Percentiles rank a stretch among this genome's conserved stretches.
These are phyloP conservation scores for Aspergillus baeticus DNA, from an alignment of 495 filamentous ascomycete genomes.

Conservation along the genomic window DNA sequence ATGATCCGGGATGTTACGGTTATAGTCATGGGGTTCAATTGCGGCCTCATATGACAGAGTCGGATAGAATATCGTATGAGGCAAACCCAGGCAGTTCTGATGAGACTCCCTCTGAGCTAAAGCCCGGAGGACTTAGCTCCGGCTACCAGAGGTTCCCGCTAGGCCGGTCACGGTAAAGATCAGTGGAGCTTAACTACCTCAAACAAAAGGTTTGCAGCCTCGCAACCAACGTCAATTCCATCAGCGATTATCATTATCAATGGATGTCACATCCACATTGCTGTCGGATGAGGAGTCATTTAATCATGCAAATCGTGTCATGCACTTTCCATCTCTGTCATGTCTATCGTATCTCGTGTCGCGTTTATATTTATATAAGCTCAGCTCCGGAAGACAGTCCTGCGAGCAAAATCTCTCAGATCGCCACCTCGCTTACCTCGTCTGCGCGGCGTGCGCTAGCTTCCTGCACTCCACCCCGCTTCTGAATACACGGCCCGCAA, in stretches of 20 bases:
- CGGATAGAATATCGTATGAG: no score
- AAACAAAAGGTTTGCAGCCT: background rate
- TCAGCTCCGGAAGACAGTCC: background rate
- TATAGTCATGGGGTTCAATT: background rate
- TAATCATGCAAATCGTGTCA: background rate
- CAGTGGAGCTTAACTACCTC: conserved; percentile 2
- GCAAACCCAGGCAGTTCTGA: background rate
- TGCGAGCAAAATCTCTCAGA: conserved; percentile 2
- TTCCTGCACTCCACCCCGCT: conserved; percentile 4
- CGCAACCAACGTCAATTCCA: no score
- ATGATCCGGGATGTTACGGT: no score
- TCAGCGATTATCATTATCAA: no score
- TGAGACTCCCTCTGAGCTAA: no score
- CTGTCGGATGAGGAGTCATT: no score
- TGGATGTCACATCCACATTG: no score
- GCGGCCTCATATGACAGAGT: no score
- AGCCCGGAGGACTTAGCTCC: conserved; percentile 5
- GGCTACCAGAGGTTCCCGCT: background rate
- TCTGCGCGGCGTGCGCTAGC: background rate
- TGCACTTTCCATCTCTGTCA: background rate
- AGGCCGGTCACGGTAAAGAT: background rate
- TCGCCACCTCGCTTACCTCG: conserved; percentile 3
- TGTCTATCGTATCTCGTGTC: conserved; percentile 1
- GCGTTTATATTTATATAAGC: background rate
- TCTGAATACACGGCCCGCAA: background rate